Base-by-base conservation (phyloP, 2,329 filamentous ascomycete species). In the Ceratocystis eucalypticola region DNA sequence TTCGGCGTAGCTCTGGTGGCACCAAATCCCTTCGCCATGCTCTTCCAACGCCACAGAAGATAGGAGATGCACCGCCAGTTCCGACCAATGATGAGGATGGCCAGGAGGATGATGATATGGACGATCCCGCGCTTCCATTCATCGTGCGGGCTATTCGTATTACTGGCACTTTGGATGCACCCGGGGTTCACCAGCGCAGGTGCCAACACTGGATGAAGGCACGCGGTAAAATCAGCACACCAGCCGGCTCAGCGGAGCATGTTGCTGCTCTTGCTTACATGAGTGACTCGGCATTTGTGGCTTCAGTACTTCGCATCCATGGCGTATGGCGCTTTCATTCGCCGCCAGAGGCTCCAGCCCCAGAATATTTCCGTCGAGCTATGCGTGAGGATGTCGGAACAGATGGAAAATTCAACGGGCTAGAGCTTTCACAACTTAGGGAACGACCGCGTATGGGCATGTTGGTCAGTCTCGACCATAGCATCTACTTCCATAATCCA, bases 231-330 rank as follows among this genome's bases (percentile, higher is more conserved):
- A 94, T 97, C 71, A 88, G 86, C 53, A 80, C 82, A 0, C 80
- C 80, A 2, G 90, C 89, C 22, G 90, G 91, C 1, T 84, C 87
- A 69, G 83, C 88, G 71, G 90, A 91, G 10, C 92, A 97, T 74
- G 79, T 96, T 45, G 88, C 84, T 46, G 94, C 94, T 7, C 80
- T 99, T 69, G 93, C 93, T 28, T 99, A 97, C 78, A 89, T 97
- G 79, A 90, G 87, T 30, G 93, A 97, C 76, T 88, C 84, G 73
- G 94, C 89, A 77, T 97, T 99, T 76, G 92, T 97, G 74, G 92
- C 89, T 48, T 96, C 92, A 1, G 84, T 96, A 6, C 80, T 87
- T 33, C 84, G 90, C 22, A 86, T 92, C 65, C 92, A 96, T 75
- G 82, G 84, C 66, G 80, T 96, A 45, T 92, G 88, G 82, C 82